Percentiles rank a stretch among this genome's conserved stretches.
phyloP scores from a whole-genome alignment of 1,284 basidiomycete species.

The Sphagnurus paluster region DNA sequence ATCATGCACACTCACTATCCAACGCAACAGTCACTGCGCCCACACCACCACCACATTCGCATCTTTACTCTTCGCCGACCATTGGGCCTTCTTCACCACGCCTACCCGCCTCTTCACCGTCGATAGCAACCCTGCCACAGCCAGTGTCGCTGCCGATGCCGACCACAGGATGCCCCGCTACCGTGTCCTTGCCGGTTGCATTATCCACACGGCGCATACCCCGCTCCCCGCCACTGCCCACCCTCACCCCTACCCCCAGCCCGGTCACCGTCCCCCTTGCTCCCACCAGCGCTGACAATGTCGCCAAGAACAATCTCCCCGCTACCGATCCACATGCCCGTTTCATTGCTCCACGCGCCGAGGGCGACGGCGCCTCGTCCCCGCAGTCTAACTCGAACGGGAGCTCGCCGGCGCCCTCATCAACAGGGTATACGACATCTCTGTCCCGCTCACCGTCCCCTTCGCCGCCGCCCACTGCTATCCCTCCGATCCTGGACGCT shows the following conservation, averaged over 20 bases:
- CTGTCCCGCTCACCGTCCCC: slow-evolving; percentile 45
- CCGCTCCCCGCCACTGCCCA: slow-evolving; percentile 13
- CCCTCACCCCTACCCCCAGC: slow-evolving; percentile 18
- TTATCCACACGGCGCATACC: too few species aligned
- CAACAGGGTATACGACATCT: slow-evolving; percentile 43
- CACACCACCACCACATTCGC: slow-evolving; percentile 31
- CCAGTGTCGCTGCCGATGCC: too few species aligned
- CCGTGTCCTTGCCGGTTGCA: too few species aligned
- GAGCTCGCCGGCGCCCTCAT: slow-evolving; percentile 42
- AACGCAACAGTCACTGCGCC: slow-evolving; percentile 38
- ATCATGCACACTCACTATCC: slow-evolving; percentile 38
- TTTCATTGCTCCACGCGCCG: too few species aligned
- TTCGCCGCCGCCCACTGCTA: slow-evolving; percentile 30
- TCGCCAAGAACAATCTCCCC: slow-evolving; percentile 1
- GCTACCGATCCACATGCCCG: slow-evolving; percentile 3
- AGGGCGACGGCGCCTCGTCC: slow-evolving; percentile 20
- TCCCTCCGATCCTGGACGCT: slow-evolving; percentile 15
- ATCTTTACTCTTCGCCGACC: neutral
- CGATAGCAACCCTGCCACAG: too few species aligned
- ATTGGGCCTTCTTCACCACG: too few species aligned
- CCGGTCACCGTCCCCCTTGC: slow-evolving; percentile 14
- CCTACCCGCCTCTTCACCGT: too few species aligned
- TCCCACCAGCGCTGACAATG: too few species aligned
- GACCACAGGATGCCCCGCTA: too few species aligned
- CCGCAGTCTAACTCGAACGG: slow-evolving; percentile 30